Conservation (phyloP, 1,139 yeast genomes). For the Geotrichum macrosporum region DNA sequence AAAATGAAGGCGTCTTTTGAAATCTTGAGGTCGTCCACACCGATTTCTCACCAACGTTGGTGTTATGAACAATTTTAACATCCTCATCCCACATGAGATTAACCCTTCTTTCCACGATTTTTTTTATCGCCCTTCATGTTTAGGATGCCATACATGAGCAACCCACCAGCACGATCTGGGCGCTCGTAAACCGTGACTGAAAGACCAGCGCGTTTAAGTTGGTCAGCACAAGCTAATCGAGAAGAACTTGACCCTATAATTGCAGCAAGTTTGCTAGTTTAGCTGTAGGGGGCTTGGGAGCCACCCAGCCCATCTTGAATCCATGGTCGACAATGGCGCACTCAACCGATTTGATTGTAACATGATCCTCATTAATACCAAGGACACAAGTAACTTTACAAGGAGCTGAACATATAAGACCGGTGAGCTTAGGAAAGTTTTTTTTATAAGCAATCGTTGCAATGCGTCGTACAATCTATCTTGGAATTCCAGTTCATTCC, state of each 20-base stretch:
- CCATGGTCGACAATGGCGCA: constrained; percentile 95
- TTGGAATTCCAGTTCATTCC: constrained; percentile 94
- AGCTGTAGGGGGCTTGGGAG: constrained; percentile 67
- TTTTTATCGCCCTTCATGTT: constrained; percentile 96
- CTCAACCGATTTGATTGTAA: constrained; percentile 93
- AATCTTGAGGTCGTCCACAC: constrained; percentile 61
- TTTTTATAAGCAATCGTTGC: constrained; percentile 92
- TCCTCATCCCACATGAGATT: constrained; percentile 91
- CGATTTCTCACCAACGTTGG: constrained; percentile 77
- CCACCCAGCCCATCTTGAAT: constrained; percentile 94
- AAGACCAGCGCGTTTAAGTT: constrained; percentile 94
- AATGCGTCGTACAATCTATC: constrained; percentile 94
- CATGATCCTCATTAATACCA: constrained; percentile 91
- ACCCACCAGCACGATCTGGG: constrained; percentile 92
- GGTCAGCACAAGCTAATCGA: constrained; percentile 95
- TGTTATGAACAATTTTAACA: constrained; percentile 65
- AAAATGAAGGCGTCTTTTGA: constrained; percentile 76
- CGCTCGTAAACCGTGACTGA: constrained; percentile 86
- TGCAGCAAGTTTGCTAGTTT: constrained; percentile 81
- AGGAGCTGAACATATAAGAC: constrained; percentile 98
- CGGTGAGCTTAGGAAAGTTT: constrained; percentile 97
- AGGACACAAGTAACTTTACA: constrained; percentile 98
- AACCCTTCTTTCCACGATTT: constrained; percentile 86
- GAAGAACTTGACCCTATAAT: constrained; percentile 96
- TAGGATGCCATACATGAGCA: constrained; percentile 98